Conservation (phyloP, 2,329 filamentous ascomycete genomes). For the Pseudogymnoascus sp. region DNA sequence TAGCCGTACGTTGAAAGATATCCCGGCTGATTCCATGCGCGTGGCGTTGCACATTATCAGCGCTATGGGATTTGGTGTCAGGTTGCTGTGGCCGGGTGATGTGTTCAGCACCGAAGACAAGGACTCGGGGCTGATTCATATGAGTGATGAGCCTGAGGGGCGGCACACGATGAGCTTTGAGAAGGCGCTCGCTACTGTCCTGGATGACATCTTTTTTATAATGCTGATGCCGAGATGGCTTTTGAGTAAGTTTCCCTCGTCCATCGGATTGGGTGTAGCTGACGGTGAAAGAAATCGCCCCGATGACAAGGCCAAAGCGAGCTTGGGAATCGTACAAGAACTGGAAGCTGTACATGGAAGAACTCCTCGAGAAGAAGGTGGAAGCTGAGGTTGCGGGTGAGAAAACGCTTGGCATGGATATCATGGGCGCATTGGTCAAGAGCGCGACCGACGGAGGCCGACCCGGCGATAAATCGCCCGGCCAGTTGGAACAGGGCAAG, state of each 20-base stretch:
- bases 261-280: not conserved
- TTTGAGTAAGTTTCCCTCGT: constrained; percentile 32
- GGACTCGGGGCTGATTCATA: constrained; percentile 24
- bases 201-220: constrained; percentile 47
- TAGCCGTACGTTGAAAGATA: constrained; percentile 45
- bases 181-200: constrained; percentile 44
- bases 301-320: constrained; percentile 37
- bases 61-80: constrained; percentile 64
- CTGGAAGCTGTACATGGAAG: constrained; percentile 57
- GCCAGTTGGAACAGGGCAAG: constrained; percentile 40
- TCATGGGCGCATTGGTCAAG: constrained; percentile 47
- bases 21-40: constrained; percentile 60
- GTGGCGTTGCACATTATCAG: constrained; percentile 53
- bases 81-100: constrained; percentile 57
- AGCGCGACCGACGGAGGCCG: constrained; percentile 32
- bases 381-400: constrained; percentile 34
- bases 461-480: constrained; percentile 36
- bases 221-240: constrained; percentile 46
- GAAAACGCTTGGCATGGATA: constrained; percentile 42
- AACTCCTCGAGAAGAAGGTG: constrained; percentile 47
- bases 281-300: constrained; percentile 29
- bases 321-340: constrained; percentile 43
- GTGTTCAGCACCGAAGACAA: constrained; percentile 37
- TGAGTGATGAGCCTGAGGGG: constrained; percentile 27
- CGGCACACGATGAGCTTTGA: constrained; percentile 49